phyloP scores from a whole-genome alignment of 129 eudicot species.

The Erigeron canadensis region DNA sequence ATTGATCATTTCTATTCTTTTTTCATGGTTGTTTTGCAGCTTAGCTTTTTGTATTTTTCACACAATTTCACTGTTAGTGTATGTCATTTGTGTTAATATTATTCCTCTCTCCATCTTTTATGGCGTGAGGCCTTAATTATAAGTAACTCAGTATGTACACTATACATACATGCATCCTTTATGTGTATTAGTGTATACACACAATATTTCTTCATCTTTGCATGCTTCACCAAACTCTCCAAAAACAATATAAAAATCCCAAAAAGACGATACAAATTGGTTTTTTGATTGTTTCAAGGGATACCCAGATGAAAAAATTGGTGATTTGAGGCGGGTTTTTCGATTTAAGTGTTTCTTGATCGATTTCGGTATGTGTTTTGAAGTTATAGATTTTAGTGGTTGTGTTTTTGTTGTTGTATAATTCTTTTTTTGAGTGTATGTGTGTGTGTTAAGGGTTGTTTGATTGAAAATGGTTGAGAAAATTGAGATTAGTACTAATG shows the following conservation, averaged over 20 bases:
- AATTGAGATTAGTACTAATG: slow-evolving; percentile 32
- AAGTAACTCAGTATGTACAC: slow-evolving; percentile 42
- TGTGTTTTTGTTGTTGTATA: slow-evolving; percentile 26
- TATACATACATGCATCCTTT: slow-evolving; percentile 43
- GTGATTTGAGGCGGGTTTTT: slow-evolving; percentile 46
- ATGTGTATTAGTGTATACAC: slow-evolving; percentile 37
- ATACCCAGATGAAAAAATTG: slow-evolving; percentile 45
- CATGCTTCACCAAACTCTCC: slow-evolving; percentile 79
- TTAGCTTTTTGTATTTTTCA: slow-evolving; percentile 31
- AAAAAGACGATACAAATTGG: slow-evolving; percentile 30
- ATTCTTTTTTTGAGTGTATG: slow-evolving; percentile 25
- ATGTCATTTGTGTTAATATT: slow-evolving; percentile 15
- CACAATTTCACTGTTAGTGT: slow-evolving; percentile 33
- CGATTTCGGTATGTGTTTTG: slow-evolving; percentile 15
- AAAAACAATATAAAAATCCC: slow-evolving; percentile 32
- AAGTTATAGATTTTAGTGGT: slow-evolving; percentile 16
- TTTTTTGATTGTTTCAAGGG: slow-evolving; percentile 38
- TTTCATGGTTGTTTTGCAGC: slow-evolving; percentile 32
- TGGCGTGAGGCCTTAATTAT: slow-evolving; percentile 76
- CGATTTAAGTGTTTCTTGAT: slow-evolving; percentile 32
- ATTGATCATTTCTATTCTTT: neutral
- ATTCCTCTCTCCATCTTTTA: slow-evolving; percentile 64
- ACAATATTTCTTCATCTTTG: slow-evolving; percentile 58
- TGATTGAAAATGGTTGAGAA: slow-evolving; percentile 43
- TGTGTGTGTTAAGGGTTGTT: neutral